Evolutionary conservation across 257 asterid genomes (phyloP).

Genomic region (Linderniella brevidens): DNA sequence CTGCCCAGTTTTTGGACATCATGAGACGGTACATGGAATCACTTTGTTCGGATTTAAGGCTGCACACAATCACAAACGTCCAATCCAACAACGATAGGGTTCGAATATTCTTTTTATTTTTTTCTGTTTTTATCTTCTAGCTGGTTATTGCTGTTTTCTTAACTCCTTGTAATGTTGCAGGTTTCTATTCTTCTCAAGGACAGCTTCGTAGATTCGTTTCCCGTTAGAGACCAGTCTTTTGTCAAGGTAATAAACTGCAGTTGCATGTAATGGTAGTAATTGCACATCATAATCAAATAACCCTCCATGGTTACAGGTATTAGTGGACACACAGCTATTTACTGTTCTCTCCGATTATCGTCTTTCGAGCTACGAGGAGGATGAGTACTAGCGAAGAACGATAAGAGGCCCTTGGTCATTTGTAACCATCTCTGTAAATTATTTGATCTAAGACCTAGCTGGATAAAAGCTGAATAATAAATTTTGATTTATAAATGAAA

Average conservation of each 20-base stretch:
- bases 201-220: constrained; percentile 68
- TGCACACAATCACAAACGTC: constrained; percentile 70
- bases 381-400: constrained; percentile 12
- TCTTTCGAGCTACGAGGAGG: constrained; percentile 55
- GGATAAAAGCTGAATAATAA: too few species aligned
- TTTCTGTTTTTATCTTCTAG: neutral
- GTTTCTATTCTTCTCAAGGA: constrained; percentile 78
- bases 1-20: constrained; percentile 35
- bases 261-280: neutral
- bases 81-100: constrained; percentile 72
- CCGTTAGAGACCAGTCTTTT: constrained; percentile 44
- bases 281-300: neutral
- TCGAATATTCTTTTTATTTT: constrained; percentile 8
- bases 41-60: constrained; percentile 65
- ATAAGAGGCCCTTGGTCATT: too few species aligned
- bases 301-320: constrained; percentile 47
- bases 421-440: too few species aligned
- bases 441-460: too few species aligned
- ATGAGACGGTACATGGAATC: constrained; percentile 60
- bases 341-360: constrained; percentile 55
- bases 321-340: constrained; percentile 78
- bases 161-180: constrained; percentile 26
- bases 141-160: too few species aligned
- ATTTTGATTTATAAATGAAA: too few species aligned
- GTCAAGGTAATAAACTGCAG: constrained; percentile 34